Conservation (phyloP, 345 rosid species). For the Sisymbrium altissimum region DNA sequence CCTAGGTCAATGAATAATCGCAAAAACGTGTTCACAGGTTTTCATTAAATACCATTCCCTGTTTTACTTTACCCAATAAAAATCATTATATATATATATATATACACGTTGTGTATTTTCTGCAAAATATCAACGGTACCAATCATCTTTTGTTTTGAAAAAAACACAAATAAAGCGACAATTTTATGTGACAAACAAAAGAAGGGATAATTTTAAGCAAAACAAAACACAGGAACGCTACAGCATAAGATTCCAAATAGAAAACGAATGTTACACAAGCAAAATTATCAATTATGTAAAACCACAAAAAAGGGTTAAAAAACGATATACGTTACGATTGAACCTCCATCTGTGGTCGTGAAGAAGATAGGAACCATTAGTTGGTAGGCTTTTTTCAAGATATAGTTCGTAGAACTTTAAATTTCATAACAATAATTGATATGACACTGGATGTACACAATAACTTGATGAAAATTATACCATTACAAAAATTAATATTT, state of each 20-base stretch:
- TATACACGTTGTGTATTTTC: not conserved
- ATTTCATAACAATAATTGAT: not conserved
- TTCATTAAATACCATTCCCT: not conserved
- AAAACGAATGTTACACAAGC: not conserved
- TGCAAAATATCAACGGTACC: not conserved
- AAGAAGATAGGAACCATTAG: not conserved
- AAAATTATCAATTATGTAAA: not conserved
- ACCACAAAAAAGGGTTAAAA: not conserved
- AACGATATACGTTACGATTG: not conserved
- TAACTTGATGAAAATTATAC: not conserved
- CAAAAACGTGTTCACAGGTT: conserved; percentile 13
- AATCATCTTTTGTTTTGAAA: not conserved
- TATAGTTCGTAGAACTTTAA: not conserved
- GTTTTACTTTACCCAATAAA: not conserved
- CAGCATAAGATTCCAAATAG: not conserved
- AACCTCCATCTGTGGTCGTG: not conserved
- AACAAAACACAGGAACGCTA: not conserved
- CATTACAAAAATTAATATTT: not conserved
- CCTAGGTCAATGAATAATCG: conserved; percentile 1
- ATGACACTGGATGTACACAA: not conserved
- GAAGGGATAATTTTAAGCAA: not conserved
- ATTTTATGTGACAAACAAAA: not conserved
- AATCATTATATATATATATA: too few species aligned
- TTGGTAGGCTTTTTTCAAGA: not conserved
- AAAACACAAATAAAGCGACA: not conserved